phyloP scores from a whole-genome alignment of 2,329 filamentous ascomycete species.

The Sarocladiaceae sp. region DNA sequence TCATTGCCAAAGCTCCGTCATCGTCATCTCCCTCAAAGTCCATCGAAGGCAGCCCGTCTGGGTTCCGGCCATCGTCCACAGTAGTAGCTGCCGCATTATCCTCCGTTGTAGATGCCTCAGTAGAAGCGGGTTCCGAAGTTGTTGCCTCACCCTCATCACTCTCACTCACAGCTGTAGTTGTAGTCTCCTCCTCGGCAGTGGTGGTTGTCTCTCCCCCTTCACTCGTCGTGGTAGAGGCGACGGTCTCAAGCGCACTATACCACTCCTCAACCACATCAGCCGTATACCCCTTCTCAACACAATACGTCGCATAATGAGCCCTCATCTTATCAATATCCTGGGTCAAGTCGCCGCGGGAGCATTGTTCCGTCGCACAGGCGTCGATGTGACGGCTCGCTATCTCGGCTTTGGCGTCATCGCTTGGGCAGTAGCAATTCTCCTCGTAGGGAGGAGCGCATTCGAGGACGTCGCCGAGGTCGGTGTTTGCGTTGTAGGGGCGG shows the following conservation, averaged over 20 bases:
- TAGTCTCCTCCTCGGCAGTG: not conserved
- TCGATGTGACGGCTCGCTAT: slow-evolving; percentile 9
- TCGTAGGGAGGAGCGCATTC: slow-evolving; percentile 10
- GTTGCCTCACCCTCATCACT: not conserved
- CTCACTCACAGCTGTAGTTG: not conserved
- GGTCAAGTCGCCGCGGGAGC: slow-evolving; percentile 7
- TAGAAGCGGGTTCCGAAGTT: not conserved
- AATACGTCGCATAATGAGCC: slow-evolving; percentile 9
- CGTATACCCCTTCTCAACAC: slow-evolving; percentile 7
- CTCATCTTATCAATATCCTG: slow-evolving; percentile 9
- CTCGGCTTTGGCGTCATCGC: not conserved
- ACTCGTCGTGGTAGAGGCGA: not conserved
- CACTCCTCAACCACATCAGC: slow-evolving; percentile 6
- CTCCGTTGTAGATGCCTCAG: not conserved
- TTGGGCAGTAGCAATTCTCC: slow-evolving; percentile 10
- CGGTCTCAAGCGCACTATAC: slow-evolving; percentile 7
- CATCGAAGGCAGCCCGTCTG: not conserved
- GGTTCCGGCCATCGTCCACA: not conserved
- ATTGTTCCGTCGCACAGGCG: slow-evolving; percentile 5
- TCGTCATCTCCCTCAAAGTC: not conserved
- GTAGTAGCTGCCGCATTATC: not conserved
- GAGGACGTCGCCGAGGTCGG: slow-evolving; percentile 10
- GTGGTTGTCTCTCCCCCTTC: not conserved
- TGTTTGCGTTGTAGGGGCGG: not conserved
- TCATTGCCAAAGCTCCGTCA: too few species aligned